Conservation (phyloP, 352 stramenopile genomes). For the Phytophthora chlamydospora region DNA sequence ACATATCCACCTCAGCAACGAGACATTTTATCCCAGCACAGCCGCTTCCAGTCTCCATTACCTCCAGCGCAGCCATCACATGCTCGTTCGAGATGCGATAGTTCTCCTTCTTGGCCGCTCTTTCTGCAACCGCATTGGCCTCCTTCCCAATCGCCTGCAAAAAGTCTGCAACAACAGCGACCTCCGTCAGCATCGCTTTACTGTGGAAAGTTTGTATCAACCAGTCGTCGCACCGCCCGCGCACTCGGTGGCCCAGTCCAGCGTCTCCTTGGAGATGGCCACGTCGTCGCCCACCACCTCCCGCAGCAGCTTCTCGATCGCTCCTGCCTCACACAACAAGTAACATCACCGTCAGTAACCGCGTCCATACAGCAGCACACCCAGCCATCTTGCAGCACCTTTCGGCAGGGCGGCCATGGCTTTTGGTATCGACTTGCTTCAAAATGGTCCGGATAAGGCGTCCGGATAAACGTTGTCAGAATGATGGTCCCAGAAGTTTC, state of each 20-base stretch:
- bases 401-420: slow-evolving; percentile 20
- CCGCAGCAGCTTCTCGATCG: slow-evolving; percentile 49
- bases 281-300: slow-evolving; percentile 62
- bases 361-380: neutral
- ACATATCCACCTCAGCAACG: slow-evolving; percentile 5
- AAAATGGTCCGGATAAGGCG: too few relatives aligned
- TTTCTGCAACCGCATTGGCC: slow-evolving; percentile 60
- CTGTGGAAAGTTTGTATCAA: neutral
- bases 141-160: slow-evolving; percentile 48
- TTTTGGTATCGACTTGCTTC: too few relatives aligned
- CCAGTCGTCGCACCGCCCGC: slow-evolving; percentile 38
- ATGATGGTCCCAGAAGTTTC: slow-evolving; percentile 28
- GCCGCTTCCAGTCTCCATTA: slow-evolving; percentile 8
- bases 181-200: slow-evolving; percentile 6
- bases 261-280: slow-evolving; percentile 64
- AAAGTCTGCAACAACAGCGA: slow-evolving; percentile 46
- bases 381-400: slow-evolving; percentile 14
- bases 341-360: neutral
- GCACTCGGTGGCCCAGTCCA: slow-evolving; percentile 73
- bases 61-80: slow-evolving; percentile 60
- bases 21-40: neutral
- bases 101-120: slow-evolving; percentile 51
- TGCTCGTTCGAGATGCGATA: slow-evolving; percentile 73
- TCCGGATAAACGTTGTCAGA: neutral
- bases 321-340: slow-evolving; percentile 20